Percentiles rank a stretch among this genome's conserved stretches.
Evolutionary conservation across 192 early-diverging fungal species (phyloP).

Genomic region (Entomortierella beljakovae): DNA sequence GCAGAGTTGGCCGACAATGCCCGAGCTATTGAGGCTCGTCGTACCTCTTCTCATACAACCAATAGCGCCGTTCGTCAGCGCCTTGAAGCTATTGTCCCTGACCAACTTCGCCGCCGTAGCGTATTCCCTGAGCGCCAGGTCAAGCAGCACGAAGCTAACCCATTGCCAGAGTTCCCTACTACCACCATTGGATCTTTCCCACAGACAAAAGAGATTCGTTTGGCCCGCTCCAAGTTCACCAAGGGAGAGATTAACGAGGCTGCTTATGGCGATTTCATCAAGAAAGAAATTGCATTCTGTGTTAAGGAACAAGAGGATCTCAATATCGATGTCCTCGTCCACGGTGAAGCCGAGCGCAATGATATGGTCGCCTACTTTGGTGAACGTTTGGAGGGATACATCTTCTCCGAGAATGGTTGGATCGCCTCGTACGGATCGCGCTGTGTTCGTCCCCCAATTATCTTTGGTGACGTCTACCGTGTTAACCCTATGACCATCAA

Average conservation of each 20-base stretch:
- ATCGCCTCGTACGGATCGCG: constrained; percentile 97
- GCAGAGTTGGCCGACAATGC: constrained; percentile 78
- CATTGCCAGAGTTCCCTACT: constrained; percentile 93
- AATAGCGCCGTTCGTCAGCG: constrained; percentile 85
- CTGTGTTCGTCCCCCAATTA: constrained; percentile 97
- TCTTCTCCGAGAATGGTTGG: constrained; percentile 97
- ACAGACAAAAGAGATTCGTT: constrained; percentile 96
- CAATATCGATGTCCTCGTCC: constrained; percentile 95
- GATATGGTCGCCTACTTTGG: constrained; percentile 99
- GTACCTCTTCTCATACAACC: constrained; percentile 83
- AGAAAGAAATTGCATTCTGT: constrained; percentile 85
- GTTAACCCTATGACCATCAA: constrained; percentile 94
- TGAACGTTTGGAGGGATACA: constrained; percentile 91
- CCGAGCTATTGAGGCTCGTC: constrained; percentile 73
- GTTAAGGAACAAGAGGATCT: constrained; percentile 91
- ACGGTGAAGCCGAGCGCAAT: constrained; percentile 98
- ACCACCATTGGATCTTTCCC: constrained; percentile 99
- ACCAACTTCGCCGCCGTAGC: constrained; percentile 80
- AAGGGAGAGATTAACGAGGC: constrained; percentile 76
- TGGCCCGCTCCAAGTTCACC: constrained; percentile 90
- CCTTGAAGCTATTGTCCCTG: constrained; percentile 71
- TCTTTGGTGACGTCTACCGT: constrained; percentile 96
- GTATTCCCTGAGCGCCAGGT: constrained; percentile 78
- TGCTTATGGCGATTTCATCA: constrained; percentile 87
- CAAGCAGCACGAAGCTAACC: constrained; percentile 79